phyloP scores from a whole-genome alignment of 371 early-diverging fungal species.

The Lichtheimia corymbifera region DNA sequence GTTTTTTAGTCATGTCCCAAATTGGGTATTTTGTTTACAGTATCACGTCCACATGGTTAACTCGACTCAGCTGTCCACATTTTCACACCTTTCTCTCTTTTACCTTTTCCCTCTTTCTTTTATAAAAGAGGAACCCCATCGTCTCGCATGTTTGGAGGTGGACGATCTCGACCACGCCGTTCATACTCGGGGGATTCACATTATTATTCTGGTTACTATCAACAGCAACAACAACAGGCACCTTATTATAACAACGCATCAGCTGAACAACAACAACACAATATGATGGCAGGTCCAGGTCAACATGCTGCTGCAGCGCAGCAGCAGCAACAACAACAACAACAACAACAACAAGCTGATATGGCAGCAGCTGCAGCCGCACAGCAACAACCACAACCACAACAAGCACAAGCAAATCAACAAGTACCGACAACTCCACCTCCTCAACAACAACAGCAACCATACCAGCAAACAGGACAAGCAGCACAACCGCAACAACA shows the following conservation, averaged over 20 bases:
- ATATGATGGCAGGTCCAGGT: constrained; percentile 5
- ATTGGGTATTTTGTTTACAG: constrained; percentile 2
- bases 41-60: background rate
- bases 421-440: constrained; percentile 10
- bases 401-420: constrained; percentile 5
- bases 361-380: background rate
- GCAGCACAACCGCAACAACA: constrained; percentile 7
- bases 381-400: background rate
- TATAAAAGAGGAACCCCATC: background rate
- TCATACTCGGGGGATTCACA: constrained; percentile 2
- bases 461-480: background rate
- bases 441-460: constrained; percentile 4
- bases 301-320: too few relatives aligned
- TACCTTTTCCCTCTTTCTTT: background rate
- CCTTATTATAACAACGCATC: background rate
- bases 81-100: background rate
- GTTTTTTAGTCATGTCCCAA: background rate
- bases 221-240: constrained; percentile 1
- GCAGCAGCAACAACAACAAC: too few relatives aligned
- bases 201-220: background rate
- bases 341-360: too few relatives aligned
- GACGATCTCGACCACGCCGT: constrained; percentile 5
- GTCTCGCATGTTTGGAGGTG: constrained; percentile 6
- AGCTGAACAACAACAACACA: background rate
- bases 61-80: background rate